Percentiles rank a stretch among this genome's conserved stretches.
These are phyloP conservation scores for Microdochium bolleyi DNA, from an alignment of 2,329 filamentous ascomycete genomes.

Conservation along the genomic window DNA sequence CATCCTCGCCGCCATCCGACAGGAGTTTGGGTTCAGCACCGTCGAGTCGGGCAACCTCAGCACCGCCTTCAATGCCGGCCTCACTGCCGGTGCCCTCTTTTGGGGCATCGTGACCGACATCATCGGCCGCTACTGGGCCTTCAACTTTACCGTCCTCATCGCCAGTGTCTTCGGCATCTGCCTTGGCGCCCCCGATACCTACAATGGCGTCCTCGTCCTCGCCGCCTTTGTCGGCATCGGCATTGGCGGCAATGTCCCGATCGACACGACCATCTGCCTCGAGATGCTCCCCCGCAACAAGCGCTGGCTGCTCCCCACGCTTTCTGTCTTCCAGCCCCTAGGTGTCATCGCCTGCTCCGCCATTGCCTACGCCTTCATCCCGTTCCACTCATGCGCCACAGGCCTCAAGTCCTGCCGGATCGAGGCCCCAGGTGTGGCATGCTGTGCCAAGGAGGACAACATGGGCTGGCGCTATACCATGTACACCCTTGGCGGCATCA, in stretches of 20 bases:
- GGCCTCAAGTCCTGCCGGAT: conserved; percentile 5
- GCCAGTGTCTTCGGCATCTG: neutral
- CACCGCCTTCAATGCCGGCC: conserved; percentile 43
- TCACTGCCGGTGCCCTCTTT: conserved; percentile 45
- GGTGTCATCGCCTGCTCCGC: conserved; percentile 12
- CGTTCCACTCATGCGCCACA: conserved; percentile 9
- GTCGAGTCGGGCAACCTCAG: conserved; percentile 36
- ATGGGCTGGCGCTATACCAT: conserved; percentile 54
- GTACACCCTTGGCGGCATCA: conserved; percentile 43
- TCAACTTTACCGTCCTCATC: conserved; percentile 1
- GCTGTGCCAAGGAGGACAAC: conserved; percentile 31
- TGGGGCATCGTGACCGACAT: conserved; percentile 47
- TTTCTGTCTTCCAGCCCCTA: conserved; percentile 13
- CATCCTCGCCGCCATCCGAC: conserved; percentile 39
- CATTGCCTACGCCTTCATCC: conserved; percentile 12
- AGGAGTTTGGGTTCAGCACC: conserved; percentile 44
- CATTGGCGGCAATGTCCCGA: conserved; percentile 16
- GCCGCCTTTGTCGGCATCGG: conserved; percentile 10
- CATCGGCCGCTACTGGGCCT: conserved; percentile 7
- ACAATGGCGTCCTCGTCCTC: neutral
- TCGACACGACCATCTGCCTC: conserved; percentile 16
- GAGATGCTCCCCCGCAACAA: conserved; percentile 15
- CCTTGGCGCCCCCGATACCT: neutral
- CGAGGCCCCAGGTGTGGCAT: conserved; percentile 9
- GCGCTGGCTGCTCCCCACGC: conserved; percentile 13